Evolutionary conservation across 2,329 filamentous ascomycete genomes (phyloP), one percentile per base, ranked within the genome.

Genomic region (Hirsutella rhossiliensis): DNA sequence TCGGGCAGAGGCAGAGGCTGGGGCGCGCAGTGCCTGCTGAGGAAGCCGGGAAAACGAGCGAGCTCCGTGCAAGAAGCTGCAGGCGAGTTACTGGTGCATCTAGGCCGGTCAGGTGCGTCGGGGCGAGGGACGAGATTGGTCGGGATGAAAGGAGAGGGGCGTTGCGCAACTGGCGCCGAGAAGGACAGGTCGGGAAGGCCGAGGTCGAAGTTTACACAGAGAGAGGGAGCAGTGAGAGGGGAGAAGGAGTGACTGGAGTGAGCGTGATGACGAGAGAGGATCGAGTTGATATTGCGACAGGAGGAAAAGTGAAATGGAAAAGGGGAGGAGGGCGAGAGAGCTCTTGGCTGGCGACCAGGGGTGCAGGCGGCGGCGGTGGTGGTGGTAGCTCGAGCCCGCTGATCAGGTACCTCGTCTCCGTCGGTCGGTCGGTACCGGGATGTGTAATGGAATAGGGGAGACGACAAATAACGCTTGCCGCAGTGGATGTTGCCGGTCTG

Each of bases 231-330:
- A 31, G 38, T n/a, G 23, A 50, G 54, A 48, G 50, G 51, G 51
- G 52, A 56, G 62, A 64, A 62, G 56, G 61, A 63, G 59, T 60
- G 62, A 65, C 62, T 63, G 56, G 57, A 59, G 58, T 62, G 59
- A 64, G 58, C 48, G 60, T 56, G 59, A 61, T 56, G 15, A 18
- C 28, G 19, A n/a, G 28, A 12, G 39, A 32, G 17, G 44, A 32
- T 41, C 29, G 29, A 41, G 39, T 41, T 41, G 39, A 41, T 41
- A 41, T n/a, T 30, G n/a, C n/a, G n/a, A 29, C 39, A 27, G 27
- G 39, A 23, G 43, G 29, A 23, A 37, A 43, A 42, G 47, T 42
- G 42, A 34, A 18, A 34, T 31, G 12, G 29, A 23, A 28, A 20
- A 28, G 18, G 17, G n/a, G 28, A 32, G 40, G 37, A 20, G 20